A percentile compares a stretch with the other conserved stretches of the same genome.
Conservation (phyloP, 371 early-diverging fungal species). For the Mucor saturninus region DNA sequence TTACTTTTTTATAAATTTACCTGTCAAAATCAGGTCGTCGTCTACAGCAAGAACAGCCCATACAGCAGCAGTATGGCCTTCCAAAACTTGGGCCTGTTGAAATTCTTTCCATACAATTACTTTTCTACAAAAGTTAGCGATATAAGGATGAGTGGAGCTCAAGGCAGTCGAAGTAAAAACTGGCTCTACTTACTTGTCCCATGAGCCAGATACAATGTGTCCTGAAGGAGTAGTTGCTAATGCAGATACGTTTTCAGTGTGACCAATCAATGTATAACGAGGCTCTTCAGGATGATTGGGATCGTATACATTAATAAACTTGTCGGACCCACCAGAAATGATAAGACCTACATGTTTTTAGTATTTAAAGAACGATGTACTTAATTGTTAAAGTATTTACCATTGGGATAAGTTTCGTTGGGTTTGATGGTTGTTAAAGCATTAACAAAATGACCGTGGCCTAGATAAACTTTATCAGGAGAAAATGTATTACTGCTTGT, state of each 20-base stretch:
- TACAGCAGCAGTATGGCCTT: constrained; percentile 88
- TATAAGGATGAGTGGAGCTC: not conserved
- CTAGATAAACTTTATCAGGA: constrained; percentile 58
- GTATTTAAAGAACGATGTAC: not conserved
- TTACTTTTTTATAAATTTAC: constrained; percentile 43
- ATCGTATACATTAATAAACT: constrained; percentile 81
- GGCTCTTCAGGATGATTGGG: constrained; percentile 63
- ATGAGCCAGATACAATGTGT: constrained; percentile 89
- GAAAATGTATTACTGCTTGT: constrained; percentile 52
- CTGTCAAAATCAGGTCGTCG: constrained; percentile 80
- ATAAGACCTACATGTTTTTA: constrained; percentile 66
- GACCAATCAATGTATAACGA: constrained; percentile 76
- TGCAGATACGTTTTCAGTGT: constrained; percentile 87
- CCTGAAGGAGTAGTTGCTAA: constrained; percentile 71
- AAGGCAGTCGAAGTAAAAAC: not conserved
- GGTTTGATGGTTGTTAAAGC: constrained; percentile 71
- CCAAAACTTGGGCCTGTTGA: constrained; percentile 66
- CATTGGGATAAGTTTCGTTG: constrained; percentile 62
- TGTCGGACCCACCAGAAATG: constrained; percentile 86
- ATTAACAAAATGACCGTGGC: constrained; percentile 86
- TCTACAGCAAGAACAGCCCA: constrained; percentile 83
- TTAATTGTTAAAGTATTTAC: constrained; percentile 40
- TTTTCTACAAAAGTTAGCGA: constrained; percentile 16
- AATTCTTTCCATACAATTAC: constrained; percentile 84
- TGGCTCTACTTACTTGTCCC: constrained; percentile 83